phyloP scores from a whole-genome alignment of 441 rosid species.

The Aquilaria agallochum region DNA sequence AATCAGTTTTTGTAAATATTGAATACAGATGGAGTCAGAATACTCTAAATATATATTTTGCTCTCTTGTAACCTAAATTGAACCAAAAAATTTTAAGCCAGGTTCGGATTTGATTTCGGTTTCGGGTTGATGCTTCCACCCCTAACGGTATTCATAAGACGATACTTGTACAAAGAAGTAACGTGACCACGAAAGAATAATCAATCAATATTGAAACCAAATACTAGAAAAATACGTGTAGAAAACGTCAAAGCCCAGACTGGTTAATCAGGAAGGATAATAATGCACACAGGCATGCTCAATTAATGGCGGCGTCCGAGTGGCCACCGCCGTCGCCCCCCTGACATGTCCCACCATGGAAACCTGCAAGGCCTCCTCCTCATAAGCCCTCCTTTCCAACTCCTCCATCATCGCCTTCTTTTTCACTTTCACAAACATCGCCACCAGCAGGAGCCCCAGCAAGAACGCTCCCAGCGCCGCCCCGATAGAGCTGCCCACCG shows the following conservation, averaged over 20 bases:
- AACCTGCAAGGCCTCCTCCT: conserved; percentile 91
- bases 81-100: no score
- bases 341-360: conserved; percentile 93
- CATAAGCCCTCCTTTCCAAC: conserved; percentile 86
- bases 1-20: no score
- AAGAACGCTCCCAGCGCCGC: conserved; percentile 53
- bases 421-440: conserved; percentile 75
- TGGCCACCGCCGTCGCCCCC: conserved; percentile 66
- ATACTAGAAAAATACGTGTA: no score
- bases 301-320: conserved; percentile 60
- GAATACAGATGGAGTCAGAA: no score
- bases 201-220: conserved; percentile 1
- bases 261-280: conserved; percentile 26
- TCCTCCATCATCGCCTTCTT: conserved; percentile 86
- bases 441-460: conserved; percentile 69
- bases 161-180: no score
- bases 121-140: no score
- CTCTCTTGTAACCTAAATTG: no score
- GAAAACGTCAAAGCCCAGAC: background rate
- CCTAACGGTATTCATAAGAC: no score
- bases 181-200: conserved; percentile 23
- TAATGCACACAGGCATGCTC: conserved; percentile 47
- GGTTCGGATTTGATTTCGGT: no score
- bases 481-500: conserved; percentile 73
- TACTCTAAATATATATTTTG: no score